Conservation (phyloP, 2,329 filamentous ascomycete species). For the Ascochyta koolunga region DNA sequence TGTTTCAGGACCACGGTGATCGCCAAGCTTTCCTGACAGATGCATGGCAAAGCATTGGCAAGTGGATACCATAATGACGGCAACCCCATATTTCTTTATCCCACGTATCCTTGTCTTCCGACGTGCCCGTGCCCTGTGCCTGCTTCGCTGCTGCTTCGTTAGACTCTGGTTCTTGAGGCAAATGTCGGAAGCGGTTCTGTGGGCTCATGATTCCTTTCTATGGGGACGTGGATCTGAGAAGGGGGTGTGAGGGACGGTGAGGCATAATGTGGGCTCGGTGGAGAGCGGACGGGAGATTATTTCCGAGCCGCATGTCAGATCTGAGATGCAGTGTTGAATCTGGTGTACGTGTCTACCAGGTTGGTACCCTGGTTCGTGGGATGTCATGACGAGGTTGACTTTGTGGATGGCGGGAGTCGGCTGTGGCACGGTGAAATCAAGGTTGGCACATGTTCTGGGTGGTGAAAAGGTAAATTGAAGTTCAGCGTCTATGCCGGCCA, state of each 20-base stretch:
- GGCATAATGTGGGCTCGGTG: constrained; percentile 2
- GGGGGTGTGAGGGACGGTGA: not conserved
- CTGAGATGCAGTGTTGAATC: not conserved
- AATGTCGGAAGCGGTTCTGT: not conserved
- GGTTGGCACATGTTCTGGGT: not conserved
- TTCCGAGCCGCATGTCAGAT: constrained; percentile 2
- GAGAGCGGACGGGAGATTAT: not conserved
- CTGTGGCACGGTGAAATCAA: not conserved
- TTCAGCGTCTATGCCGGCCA: constrained; percentile 5
- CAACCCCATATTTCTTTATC: constrained; percentile 7
- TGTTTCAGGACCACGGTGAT: constrained; percentile 4
- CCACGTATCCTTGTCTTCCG: not conserved
- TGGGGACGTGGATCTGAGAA: not conserved
- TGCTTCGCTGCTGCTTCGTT: constrained; percentile 4
- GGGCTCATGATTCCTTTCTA: not conserved
- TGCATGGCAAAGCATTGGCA: too few relatives aligned
- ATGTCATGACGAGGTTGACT: not conserved
- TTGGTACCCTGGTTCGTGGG: not conserved
- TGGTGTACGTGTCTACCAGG: not conserved
- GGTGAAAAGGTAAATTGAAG: constrained; percentile 9
- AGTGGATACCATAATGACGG: not conserved
- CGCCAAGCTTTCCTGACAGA: not conserved
- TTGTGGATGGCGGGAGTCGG: not conserved
- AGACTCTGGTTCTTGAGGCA: not conserved
- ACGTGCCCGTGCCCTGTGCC: too few relatives aligned